Conservation (phyloP, 2,329 filamentous ascomycete genomes). For the Mollisia scopiformis region DNA sequence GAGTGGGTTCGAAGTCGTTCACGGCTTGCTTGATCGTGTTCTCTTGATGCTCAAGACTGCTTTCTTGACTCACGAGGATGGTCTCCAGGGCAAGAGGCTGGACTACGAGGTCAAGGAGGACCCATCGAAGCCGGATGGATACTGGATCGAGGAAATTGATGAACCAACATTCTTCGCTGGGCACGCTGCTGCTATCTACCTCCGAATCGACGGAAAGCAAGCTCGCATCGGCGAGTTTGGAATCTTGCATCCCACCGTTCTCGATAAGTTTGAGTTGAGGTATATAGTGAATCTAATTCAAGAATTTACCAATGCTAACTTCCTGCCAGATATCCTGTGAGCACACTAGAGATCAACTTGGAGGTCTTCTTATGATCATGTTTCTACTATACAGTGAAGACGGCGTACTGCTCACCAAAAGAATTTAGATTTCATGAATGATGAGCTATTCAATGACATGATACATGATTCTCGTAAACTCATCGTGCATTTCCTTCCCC, state of each 20-base stretch:
- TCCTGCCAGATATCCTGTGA: conserved; percentile 76
- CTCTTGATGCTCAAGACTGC: conserved; percentile 88
- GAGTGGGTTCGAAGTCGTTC: conserved; percentile 92
- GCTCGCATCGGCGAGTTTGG: conserved; percentile 86
- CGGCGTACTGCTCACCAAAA: conserved; percentile 16
- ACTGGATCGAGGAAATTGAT: conserved; percentile 94
- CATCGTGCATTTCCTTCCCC: conserved; percentile 11
- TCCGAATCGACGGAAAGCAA: conserved; percentile 75
- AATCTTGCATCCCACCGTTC: conserved; percentile 88
- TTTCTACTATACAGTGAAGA: not conserved
- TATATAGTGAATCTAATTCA: conserved; percentile 42
- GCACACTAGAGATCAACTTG: conserved; percentile 84
- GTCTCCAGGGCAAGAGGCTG: conserved; percentile 52
- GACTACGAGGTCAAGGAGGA: conserved; percentile 57
- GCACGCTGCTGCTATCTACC: conserved; percentile 82
- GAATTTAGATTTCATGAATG: conserved; percentile 27
- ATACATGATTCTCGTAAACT: not conserved
- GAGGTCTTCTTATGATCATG: not conserved
- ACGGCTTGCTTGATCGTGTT: conserved; percentile 88
- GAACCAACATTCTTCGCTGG: conserved; percentile 91
- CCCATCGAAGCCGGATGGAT: conserved; percentile 67
- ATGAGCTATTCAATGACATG: conserved; percentile 12
- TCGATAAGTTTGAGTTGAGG: conserved; percentile 92
- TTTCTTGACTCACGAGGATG: conserved; percentile 79
- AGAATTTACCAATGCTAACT: conserved; percentile 19